These are phyloP conservation scores for Fusarium falciforme DNA, from an alignment of 2,329 filamentous ascomycete genomes.

Conservation along the genomic window DNA sequence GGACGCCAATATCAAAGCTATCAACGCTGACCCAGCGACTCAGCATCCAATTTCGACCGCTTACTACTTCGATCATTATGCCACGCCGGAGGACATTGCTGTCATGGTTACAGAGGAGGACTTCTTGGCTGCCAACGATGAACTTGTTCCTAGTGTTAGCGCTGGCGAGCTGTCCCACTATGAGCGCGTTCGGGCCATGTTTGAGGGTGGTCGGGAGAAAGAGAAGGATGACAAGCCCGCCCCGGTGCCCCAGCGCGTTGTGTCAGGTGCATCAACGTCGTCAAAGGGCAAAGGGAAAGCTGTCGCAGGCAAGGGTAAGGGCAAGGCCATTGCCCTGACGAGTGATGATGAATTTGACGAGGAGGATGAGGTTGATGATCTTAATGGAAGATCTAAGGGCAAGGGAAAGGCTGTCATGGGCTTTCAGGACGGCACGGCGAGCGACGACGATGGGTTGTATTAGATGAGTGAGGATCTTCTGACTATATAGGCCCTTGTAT, in stretches of 20 bases:
- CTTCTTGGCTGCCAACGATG: constrained; percentile 82
- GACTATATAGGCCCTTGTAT: constrained; percentile 28
- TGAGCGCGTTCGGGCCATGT: constrained; percentile 82
- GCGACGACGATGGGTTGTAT: constrained; percentile 69
- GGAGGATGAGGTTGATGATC: constrained; percentile 48
- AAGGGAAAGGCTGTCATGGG: constrained; percentile 67
- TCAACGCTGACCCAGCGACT: constrained; percentile 65
- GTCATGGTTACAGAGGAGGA: constrained; percentile 92
- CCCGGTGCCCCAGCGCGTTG: constrained; percentile 36
- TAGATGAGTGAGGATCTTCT: constrained; percentile 42
- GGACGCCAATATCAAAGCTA: constrained; percentile 80
- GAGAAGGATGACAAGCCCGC: constrained; percentile 53
- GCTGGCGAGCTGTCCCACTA: constrained; percentile 93
- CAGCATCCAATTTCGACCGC: constrained; percentile 77
- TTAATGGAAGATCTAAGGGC: constrained; percentile 57
- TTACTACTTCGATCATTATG: constrained; percentile 95
- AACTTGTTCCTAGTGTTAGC: constrained; percentile 94
- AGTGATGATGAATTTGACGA: constrained; percentile 50
- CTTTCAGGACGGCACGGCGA: constrained; percentile 65
- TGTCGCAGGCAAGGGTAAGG: constrained; percentile 48
- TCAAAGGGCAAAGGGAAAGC: constrained; percentile 50
- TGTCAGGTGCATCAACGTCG: constrained; percentile 44
- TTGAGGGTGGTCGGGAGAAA: constrained; percentile 71
- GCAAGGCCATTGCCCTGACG: constrained; percentile 46
- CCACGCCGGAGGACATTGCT: constrained; percentile 82